Conservation (phyloP, 176 grass and related monocot species). For the Cocos nucifera region DNA sequence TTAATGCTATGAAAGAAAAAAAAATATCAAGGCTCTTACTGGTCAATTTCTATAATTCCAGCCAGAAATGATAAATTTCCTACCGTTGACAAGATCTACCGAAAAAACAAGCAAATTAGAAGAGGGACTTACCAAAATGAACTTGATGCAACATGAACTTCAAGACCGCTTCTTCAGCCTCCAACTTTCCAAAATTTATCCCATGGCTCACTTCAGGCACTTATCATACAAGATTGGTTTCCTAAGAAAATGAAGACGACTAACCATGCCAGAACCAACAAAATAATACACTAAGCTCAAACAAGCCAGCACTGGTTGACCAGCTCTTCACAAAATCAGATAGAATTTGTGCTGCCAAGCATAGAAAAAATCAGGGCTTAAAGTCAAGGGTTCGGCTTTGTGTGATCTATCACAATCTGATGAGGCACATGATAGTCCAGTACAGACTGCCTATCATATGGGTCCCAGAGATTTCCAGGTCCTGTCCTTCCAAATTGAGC, state of each 20-base stretch:
- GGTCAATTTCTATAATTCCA: too few species aligned
- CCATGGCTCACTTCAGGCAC: neutral
- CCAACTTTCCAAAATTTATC: conserved; percentile 9
- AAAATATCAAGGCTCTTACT: too few species aligned
- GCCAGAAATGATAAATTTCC: too few species aligned
- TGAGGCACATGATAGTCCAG: conserved; percentile 38
- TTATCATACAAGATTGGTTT: conserved; percentile 8
- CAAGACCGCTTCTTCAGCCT: neutral
- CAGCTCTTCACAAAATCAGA: neutral
- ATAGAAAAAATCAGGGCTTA: conserved; percentile 24
- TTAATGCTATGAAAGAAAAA: too few species aligned
- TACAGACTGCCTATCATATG: conserved; percentile 28
- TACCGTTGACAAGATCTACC: too few species aligned
- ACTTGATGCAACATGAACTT: neutral
- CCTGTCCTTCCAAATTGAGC: conserved; percentile 64
- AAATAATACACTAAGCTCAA: conserved; percentile 5
- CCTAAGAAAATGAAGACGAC: neutral
- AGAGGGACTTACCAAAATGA: conserved; percentile 4
- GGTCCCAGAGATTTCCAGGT: conserved; percentile 51
- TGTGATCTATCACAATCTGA: conserved; percentile 28
- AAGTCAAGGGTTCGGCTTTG: conserved; percentile 57
- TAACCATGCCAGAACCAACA: conserved; percentile 13
- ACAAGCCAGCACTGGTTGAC: neutral
- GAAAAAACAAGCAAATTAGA: too few species aligned
- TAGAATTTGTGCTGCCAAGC: conserved; percentile 8